phyloP scores from a whole-genome alignment of 2,329 filamentous ascomycete species.

The Rutstroemia sp. region DNA sequence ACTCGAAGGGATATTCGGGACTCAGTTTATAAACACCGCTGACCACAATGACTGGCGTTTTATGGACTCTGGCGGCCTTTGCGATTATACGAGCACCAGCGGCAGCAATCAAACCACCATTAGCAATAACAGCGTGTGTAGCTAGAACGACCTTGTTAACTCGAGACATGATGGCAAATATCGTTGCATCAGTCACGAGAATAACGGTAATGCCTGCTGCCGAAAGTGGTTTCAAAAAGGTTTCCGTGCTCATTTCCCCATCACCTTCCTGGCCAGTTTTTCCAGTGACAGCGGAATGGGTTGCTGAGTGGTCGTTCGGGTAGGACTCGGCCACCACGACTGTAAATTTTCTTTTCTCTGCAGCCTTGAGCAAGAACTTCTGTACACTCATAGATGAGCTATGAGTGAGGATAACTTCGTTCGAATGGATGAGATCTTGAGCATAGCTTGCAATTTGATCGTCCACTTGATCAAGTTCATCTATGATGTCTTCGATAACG shows the following conservation, averaged over 20 bases:
- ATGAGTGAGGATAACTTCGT: constrained; percentile 86
- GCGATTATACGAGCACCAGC: constrained; percentile 80
- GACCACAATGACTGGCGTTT: constrained; percentile 80
- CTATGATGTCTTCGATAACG: constrained; percentile 91
- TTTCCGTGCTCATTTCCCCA: constrained; percentile 34
- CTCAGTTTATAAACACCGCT: constrained; percentile 91
- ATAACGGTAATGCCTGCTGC: constrained; percentile 76
- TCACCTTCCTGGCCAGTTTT: constrained; percentile 36
- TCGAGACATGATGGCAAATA: constrained; percentile 90
- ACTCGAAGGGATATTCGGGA: constrained; percentile 79
- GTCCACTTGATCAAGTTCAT: constrained; percentile 88
- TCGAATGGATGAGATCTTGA: constrained; percentile 86
- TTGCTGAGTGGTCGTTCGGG: constrained; percentile 59
- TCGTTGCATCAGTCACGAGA: constrained; percentile 72
- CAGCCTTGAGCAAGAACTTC: constrained; percentile 80
- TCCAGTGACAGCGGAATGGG: constrained; percentile 56
- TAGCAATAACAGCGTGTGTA: constrained; percentile 79
- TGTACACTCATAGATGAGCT: constrained; percentile 82
- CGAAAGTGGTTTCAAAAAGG: constrained; percentile 70
- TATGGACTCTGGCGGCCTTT: constrained; percentile 73
- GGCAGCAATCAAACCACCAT: constrained; percentile 78
- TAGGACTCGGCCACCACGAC: constrained; percentile 74
- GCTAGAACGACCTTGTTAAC: constrained; percentile 93
- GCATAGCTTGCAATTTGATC: constrained; percentile 86
- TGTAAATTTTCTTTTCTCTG: constrained; percentile 84